These are phyloP conservation scores for Rhynchospora pubera DNA, from an alignment of 176 grass and related monocot genomes.

Conservation along the genomic window DNA sequence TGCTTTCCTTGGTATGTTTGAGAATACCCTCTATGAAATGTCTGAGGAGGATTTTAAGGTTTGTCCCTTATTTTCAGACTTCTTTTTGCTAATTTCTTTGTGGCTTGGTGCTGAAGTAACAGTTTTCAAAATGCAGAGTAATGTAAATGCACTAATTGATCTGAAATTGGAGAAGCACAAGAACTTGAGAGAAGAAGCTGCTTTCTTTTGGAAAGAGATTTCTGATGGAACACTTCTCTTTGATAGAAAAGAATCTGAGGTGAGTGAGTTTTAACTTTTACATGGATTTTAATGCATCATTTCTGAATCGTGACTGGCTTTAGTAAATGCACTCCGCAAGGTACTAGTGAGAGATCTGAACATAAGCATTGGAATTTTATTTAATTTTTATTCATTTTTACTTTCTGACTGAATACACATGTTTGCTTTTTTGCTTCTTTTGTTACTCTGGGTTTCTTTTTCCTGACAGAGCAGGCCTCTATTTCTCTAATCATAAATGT, in stretches of 20 bases:
- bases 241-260: slow-evolving; percentile 72
- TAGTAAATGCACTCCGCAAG: background rate
- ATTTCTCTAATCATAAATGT: background rate
- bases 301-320: background rate
- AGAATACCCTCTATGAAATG: slow-evolving; percentile 57
- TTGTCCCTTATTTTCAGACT: slow-evolving; percentile 20
- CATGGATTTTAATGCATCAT: background rate
- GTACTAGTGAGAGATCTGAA: background rate
- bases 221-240: slow-evolving; percentile 76
- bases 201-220: slow-evolving; percentile 85
- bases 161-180: slow-evolving; percentile 96
- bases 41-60: slow-evolving; percentile 84
- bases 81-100: background rate
- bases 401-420: background rate
- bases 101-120: background rate
- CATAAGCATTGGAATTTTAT: background rate
- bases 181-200: slow-evolving; percentile 82
- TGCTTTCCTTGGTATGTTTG: slow-evolving; percentile 78
- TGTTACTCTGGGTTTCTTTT: background rate
- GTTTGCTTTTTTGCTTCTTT: background rate
- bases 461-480: background rate
- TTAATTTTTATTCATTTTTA: background rate
- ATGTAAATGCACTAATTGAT: slow-evolving; percentile 65
- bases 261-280: background rate
- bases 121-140: slow-evolving; percentile 47